phyloP scores from a whole-genome alignment of 805 yeast species.

The Candida silvicultrix region DNA sequence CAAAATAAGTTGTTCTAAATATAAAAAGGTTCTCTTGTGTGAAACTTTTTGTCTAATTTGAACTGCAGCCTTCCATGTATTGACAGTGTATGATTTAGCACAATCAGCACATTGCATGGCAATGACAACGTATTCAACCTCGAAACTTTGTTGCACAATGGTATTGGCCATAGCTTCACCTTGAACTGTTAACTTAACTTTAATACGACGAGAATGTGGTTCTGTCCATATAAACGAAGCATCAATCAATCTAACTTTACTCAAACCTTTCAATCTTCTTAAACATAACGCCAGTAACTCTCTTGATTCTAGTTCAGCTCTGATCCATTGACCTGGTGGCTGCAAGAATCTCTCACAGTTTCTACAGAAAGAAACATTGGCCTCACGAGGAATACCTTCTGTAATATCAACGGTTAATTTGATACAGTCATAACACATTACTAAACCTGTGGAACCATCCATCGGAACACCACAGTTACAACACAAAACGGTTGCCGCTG shows the following conservation, averaged over 20 bases:
- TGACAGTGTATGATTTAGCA: slow-evolving; percentile 93
- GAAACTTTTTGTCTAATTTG: slow-evolving; percentile 97
- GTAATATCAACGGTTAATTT: slow-evolving; percentile 91
- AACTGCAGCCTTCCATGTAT: slow-evolving; percentile 97
- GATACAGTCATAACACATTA: slow-evolving; percentile 97
- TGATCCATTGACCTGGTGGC: slow-evolving; percentile 92
- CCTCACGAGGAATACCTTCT: slow-evolving; percentile 90
- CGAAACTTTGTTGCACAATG: slow-evolving; percentile 88
- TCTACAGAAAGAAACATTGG: slow-evolving; percentile 88
- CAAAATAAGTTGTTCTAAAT: slow-evolving; percentile 90
- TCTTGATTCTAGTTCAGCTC: slow-evolving; percentile 86
- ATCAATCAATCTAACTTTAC: slow-evolving; percentile 80
- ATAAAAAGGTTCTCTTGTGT: slow-evolving; percentile 94
- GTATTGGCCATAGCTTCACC: slow-evolving; percentile 94
- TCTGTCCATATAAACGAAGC: slow-evolving; percentile 98
- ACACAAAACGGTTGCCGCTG: slow-evolving; percentile 84
- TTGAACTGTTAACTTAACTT: slow-evolving; percentile 88
- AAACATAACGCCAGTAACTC: slow-evolving; percentile 88
- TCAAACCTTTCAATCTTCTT: slow-evolving; percentile 81
- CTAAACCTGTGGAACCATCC: slow-evolving; percentile 90
- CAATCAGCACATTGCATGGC: slow-evolving; percentile 99
- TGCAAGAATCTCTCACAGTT: slow-evolving; percentile 94
- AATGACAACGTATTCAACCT: slow-evolving; percentile 86
- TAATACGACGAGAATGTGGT: slow-evolving; percentile 94
- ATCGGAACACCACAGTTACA: slow-evolving; percentile 98